A percentile compares a stretch with the other conserved stretches of the same genome.
Evolutionary conservation across 164 flowering plant species (phyloP).

Genomic region (Annona squamosa): DNA sequence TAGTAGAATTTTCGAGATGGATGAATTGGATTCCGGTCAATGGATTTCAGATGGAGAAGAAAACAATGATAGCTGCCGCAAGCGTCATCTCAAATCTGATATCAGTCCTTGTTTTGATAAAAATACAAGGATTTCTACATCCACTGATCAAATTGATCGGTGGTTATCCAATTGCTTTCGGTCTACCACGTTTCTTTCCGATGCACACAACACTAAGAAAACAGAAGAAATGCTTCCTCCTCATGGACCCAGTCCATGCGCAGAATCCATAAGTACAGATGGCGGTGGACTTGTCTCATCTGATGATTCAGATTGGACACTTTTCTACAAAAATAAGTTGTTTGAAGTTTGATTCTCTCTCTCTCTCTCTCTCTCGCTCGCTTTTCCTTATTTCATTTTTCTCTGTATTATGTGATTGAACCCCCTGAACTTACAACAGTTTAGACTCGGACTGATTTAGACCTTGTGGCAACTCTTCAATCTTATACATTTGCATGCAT

Average conservation of each 20-base stretch:
- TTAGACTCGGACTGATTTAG: background rate
- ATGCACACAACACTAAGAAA: constrained; percentile 16
- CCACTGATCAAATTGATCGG: constrained; percentile 14
- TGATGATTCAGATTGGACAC: constrained; percentile 67
- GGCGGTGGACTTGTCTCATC: constrained; percentile 55
- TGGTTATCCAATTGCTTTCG: constrained; percentile 4
- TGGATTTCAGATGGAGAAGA: constrained; percentile 69
- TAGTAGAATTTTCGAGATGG: constrained; percentile 56
- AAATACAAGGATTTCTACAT: constrained; percentile 3
- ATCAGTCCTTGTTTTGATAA: constrained; percentile 12
- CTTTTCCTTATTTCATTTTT: background rate
- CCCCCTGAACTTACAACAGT: background rate
- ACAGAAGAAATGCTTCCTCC: constrained; percentile 17
- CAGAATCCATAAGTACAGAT: constrained; percentile 71
- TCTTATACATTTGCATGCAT: background rate
- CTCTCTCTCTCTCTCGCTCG: background rate
- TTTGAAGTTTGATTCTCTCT: constrained; percentile 25
- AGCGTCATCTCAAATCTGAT: constrained; percentile 9
- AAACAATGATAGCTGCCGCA: constrained; percentile 8
- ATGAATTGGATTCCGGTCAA: constrained; percentile 67
- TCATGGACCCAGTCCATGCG: constrained; percentile 26
- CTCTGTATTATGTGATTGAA: background rate
- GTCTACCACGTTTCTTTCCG: constrained; percentile 20
- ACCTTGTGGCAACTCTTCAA: background rate
- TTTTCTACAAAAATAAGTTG: constrained; percentile 48